These are phyloP conservation scores for Skeletonema menzelii DNA, from an alignment of 108 stramenopile genomes.

Conservation along the genomic window DNA sequence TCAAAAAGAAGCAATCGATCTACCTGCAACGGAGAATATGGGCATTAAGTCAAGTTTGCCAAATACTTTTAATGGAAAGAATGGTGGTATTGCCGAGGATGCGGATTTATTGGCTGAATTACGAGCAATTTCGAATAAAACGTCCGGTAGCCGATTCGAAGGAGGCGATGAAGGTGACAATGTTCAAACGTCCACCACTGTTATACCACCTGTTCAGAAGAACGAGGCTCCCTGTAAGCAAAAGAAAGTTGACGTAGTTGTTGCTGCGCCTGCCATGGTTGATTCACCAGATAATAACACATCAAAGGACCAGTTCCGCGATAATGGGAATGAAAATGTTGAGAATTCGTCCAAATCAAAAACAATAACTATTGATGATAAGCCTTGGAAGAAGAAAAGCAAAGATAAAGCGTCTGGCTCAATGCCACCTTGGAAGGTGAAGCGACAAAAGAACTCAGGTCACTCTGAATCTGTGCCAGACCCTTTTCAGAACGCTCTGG, in stretches of 20 bases:
- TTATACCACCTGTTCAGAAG: background rate
- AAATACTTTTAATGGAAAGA: conserved; percentile 74
- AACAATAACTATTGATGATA: background rate
- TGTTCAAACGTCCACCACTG: background rate
- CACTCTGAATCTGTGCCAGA: background rate
- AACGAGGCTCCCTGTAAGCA: background rate
- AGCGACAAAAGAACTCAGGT: background rate
- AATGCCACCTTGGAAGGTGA: background rate
- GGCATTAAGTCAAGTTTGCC: conserved; percentile 48
- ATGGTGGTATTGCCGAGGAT: conserved; percentile 74
- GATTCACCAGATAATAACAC: background rate
- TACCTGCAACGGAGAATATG: background rate
- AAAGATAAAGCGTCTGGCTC: background rate
- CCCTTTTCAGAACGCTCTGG: conserved; percentile 8
- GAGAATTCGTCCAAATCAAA: background rate
- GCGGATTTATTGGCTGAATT: conserved; percentile 55
- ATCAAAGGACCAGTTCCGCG: background rate
- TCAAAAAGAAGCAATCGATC: conserved; percentile 42
- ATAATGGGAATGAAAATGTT: conserved; percentile 10
- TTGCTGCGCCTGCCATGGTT: no score
- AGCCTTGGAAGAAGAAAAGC: conserved; percentile 1
- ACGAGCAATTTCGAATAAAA: conserved; percentile 53
- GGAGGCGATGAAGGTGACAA: conserved; percentile 9
- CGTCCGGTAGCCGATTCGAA: conserved; percentile 26
- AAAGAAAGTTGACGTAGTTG: no score